Base-by-base conservation (phyloP, 2,329 filamentous ascomycete genomes). In the Colletotrichum eleusines region DNA sequence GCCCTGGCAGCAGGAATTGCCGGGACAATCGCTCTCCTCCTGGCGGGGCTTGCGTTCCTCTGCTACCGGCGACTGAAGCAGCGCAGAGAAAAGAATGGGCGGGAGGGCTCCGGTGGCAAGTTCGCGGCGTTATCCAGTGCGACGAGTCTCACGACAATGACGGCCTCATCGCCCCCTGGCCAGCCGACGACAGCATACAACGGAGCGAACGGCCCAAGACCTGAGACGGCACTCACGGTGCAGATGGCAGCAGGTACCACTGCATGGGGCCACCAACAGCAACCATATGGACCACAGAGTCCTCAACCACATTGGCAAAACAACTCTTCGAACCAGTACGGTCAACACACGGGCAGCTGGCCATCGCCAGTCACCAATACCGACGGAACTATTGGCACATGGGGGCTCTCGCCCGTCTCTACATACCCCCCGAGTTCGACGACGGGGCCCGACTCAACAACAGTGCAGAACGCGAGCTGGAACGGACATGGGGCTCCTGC, bases 81-180 rank as follows among this genome's bases (percentile, higher is more conserved):
- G 20, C 59, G 59, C 51, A 55, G 53, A 46, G 63, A 63, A 46
- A 53, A 58, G 26, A 48, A 50, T 11, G 38, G 23, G 5, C 55
- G 35, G 8, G 38, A 55, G 51, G 69, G 69, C 3, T 18, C 46
- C 1, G 46, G 65, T 6, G 69, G 64, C 20, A 71, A 71, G 53
- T 71, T 71, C 35, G 69, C 58, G 14, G 58, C 69, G 14, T 54
- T 71, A 31, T 63, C 51, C 28, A 71, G 69, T n/a, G 69, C 69
- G 33, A 71, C 69, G 23, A 71, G 69, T 53, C 69, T 71, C 54
- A 69, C 69, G 46, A 68, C 64, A 6, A 71, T 71, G 50, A 33
- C 61, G 53, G 57, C 35, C 51, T 69, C 64, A 26, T 59, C 64
- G 20, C 58, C 58, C 8, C 64, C 54, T 9, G 66, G 54, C n/a